A percentile compares a stretch with the other conserved stretches of the same genome.
phyloP scores from a whole-genome alignment of 2,329 filamentous ascomycete genomes.

The Seiridium cupressi region DNA sequence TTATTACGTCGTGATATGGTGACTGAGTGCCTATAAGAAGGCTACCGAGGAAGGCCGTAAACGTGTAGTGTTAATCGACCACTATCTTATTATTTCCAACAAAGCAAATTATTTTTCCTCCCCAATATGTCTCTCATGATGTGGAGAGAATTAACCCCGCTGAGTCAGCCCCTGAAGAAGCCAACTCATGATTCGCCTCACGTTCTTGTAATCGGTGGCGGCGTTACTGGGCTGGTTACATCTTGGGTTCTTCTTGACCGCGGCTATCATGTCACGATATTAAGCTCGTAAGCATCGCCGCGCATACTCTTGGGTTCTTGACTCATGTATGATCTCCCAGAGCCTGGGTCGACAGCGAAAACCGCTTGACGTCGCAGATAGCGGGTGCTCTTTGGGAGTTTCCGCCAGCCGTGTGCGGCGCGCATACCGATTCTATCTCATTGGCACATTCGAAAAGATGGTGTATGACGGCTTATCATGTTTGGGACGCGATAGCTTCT shows the following conservation, averaged over 20 bases:
- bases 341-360: slow-evolving; percentile 34
- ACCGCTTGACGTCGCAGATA: slow-evolving; percentile 44
- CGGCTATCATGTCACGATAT: slow-evolving; percentile 42
- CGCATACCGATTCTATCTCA: slow-evolving; percentile 37
- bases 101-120: background rate
- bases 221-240: slow-evolving; percentile 28
- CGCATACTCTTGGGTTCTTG: too few relatives aligned
- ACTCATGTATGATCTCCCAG: slow-evolving; percentile 13
- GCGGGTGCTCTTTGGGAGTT: slow-evolving; percentile 46
- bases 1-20: too few relatives aligned
- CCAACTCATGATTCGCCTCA: slow-evolving; percentile 26
- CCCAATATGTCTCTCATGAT: slow-evolving; percentile 26
- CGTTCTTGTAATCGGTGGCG: slow-evolving; percentile 27
- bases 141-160: slow-evolving; percentile 29
- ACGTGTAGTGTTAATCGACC: too few relatives aligned
- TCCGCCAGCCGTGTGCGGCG: slow-evolving; percentile 42
- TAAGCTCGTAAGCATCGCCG: slow-evolving; percentile 23
- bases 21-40: too few relatives aligned
- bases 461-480: slow-evolving; percentile 39
- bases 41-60: too few relatives aligned
- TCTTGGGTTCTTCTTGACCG: slow-evolving; percentile 42
- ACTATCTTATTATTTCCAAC: too few relatives aligned
- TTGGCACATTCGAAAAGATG: slow-evolving; percentile 37
- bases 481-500: slow-evolving; percentile 37
- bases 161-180: slow-evolving; percentile 21